Conservation (phyloP, 805 yeast species). For the Komagataella ulmi region DNA sequence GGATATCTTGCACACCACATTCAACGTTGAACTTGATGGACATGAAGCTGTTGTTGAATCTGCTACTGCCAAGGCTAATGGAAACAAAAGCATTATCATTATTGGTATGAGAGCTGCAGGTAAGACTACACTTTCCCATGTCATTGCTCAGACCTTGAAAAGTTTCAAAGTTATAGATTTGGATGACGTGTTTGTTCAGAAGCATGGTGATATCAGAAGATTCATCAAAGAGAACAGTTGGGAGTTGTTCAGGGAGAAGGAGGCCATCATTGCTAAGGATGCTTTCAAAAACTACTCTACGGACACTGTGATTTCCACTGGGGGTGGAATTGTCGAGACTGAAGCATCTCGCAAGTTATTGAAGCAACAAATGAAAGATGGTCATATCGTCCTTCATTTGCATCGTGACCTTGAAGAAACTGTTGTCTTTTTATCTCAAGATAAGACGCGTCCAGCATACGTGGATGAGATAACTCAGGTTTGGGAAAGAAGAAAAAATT, state of each 20-base stretch:
- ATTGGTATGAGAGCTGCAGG: conserved; percentile 99
- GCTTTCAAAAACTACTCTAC: conserved; percentile 23
- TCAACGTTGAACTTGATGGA: conserved; percentile 61
- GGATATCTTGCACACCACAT: conserved; percentile 70
- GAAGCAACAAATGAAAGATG: conserved; percentile 30
- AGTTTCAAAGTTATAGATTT: conserved; percentile 65
- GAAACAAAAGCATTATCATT: conserved; percentile 50
- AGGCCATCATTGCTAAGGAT: conserved; percentile 40
- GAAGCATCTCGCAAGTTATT: conserved; percentile 52
- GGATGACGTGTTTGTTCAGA: conserved; percentile 57
- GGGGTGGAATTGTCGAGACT: conserved; percentile 91
- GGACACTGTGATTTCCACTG: conserved; percentile 75
- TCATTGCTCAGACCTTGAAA: conserved; percentile 51
- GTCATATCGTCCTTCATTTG: conserved; percentile 62
- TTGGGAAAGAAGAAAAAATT: conserved; percentile 68
- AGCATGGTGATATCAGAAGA: conserved; percentile 39
- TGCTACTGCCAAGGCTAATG: conserved; percentile 18
- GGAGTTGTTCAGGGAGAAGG: conserved; percentile 73
- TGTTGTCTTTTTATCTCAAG: conserved; percentile 58
- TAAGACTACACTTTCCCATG: conserved; percentile 71
- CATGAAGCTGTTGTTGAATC: conserved; percentile 26
- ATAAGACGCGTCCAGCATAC: conserved; percentile 81
- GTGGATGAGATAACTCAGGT: conserved; percentile 68
- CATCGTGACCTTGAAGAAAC: conserved; percentile 82
- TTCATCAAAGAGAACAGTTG: conserved; percentile 61